These are phyloP conservation scores for Exobasidium rhododendri DNA, from an alignment of 1,284 basidiomycete genomes.

Conservation along the genomic window DNA sequence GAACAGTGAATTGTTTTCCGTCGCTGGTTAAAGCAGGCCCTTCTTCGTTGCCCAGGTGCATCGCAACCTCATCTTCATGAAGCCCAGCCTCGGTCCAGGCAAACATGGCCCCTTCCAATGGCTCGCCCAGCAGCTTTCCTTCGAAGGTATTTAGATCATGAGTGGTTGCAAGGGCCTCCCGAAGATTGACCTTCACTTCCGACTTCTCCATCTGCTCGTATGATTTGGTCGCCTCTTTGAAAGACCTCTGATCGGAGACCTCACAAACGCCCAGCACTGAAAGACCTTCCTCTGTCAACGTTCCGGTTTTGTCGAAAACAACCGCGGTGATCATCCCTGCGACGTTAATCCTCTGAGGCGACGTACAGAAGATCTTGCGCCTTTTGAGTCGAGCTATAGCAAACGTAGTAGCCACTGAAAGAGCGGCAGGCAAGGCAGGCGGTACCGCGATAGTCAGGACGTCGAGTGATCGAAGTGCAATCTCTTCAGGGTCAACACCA, in stretches of 20 bases:
- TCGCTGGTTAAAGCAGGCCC: conserved; percentile 21
- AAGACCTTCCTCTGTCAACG: conserved; percentile 27
- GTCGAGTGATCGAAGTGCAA: conserved; percentile 28
- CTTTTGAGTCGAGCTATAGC: conserved; percentile 22
- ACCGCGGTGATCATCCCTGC: conserved; percentile 26
- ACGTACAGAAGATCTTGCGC: conserved; percentile 24
- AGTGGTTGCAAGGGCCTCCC: conserved; percentile 23
- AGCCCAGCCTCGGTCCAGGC: conserved; percentile 22
- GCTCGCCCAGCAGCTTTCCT: conserved; percentile 28
- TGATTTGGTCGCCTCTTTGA: conserved; percentile 11
- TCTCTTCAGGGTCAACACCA: conserved; percentile 27
- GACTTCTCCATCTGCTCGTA: neutral
- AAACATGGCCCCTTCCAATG: conserved; percentile 34
- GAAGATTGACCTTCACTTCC: neutral
- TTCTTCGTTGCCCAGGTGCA: too few species aligned
- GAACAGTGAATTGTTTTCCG: conserved; percentile 20
- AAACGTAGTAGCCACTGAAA: conserved; percentile 26
- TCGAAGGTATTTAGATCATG: conserved; percentile 30
- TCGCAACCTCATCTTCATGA: conserved; percentile 21
- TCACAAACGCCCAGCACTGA: conserved; percentile 25
- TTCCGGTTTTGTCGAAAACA: conserved; percentile 36
- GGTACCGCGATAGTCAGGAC: conserved; percentile 27
- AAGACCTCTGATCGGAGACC: conserved; percentile 11
- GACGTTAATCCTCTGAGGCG: conserved; percentile 33
- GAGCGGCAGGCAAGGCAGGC: conserved; percentile 11